phyloP scores from a whole-genome alignment of 352 stramenopile species.

The Chrysophaeum taylorii region DNA sequence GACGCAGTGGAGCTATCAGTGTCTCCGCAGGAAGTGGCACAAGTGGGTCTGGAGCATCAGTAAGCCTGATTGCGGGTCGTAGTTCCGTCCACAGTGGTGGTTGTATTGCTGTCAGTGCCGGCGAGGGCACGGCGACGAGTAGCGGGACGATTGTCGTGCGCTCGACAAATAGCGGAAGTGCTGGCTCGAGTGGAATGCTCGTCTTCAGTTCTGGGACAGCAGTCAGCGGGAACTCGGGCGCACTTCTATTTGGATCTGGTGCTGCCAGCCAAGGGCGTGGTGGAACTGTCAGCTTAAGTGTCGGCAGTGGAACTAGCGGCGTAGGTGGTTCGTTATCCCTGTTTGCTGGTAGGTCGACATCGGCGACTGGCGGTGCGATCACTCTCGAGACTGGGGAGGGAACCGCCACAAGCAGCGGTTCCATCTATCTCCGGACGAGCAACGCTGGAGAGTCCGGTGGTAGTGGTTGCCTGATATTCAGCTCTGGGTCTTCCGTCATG shows the following conservation, averaged over 20 bases:
- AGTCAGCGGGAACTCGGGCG: constrained; percentile 22
- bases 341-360: not conserved
- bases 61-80: too few relatives aligned
- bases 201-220: constrained; percentile 26
- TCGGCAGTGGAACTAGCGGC: constrained; percentile 27
- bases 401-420: constrained; percentile 12
- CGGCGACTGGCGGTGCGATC: not conserved
- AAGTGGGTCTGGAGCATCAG: constrained; percentile 20
- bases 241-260: constrained; percentile 20
- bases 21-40: constrained; percentile 21
- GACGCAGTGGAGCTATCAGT: constrained; percentile 20
- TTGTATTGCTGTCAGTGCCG: too few relatives aligned
- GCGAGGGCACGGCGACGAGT: too few relatives aligned
- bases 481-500: constrained; percentile 14
- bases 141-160: too few relatives aligned
- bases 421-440: constrained; percentile 19
- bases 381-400: not conserved
- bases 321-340: not conserved
- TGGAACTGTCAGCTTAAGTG: constrained; percentile 22
- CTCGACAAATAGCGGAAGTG: too few relatives aligned
- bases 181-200: constrained; percentile 24
- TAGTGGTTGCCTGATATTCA: constrained; percentile 34
- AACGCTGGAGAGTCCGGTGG: constrained; percentile 20
- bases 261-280: constrained; percentile 18
- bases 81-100: too few relatives aligned